These are phyloP conservation scores for Kodamaea fungicola DNA, from an alignment of 1,139 yeast species.

Conservation along the genomic window DNA sequence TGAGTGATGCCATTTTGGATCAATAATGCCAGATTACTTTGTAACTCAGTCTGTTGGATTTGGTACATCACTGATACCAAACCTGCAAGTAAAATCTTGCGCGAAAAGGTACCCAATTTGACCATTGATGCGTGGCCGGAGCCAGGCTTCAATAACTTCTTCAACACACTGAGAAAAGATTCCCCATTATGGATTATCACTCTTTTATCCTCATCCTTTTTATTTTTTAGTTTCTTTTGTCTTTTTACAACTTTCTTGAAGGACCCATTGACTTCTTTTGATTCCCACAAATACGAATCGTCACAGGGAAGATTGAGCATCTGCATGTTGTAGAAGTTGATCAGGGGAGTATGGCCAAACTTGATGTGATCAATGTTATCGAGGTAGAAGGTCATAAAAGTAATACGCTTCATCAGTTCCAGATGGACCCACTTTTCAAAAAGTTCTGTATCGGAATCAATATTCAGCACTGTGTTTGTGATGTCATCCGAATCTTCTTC, in stretches of 20 bases:
- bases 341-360: slow-evolving; percentile 69
- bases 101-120: slow-evolving; percentile 45
- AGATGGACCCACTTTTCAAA: slow-evolving; percentile 66
- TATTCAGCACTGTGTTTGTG: slow-evolving; percentile 9
- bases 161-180: slow-evolving; percentile 34
- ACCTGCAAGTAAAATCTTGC: slow-evolving; percentile 67
- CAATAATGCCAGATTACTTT: slow-evolving; percentile 45
- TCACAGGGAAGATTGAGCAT: slow-evolving; percentile 70
- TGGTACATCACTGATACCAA: slow-evolving; percentile 65
- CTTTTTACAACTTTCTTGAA: slow-evolving; percentile 38
- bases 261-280: slow-evolving; percentile 35
- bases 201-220: slow-evolving; percentile 1
- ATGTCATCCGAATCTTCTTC: slow-evolving; percentile 30
- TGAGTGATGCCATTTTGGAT: slow-evolving; percentile 21
- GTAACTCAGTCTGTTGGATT: slow-evolving; percentile 71
- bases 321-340: slow-evolving; percentile 72
- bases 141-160: slow-evolving; percentile 27
- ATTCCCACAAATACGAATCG: slow-evolving; percentile 70
- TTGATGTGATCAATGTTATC: slow-evolving; percentile 79
- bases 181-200: slow-evolving; percentile 22
- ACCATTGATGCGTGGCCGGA: slow-evolving; percentile 11
- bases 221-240: slow-evolving; percentile 30
- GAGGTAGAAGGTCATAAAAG: slow-evolving; percentile 74
- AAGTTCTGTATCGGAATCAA: slow-evolving; percentile 25
- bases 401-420: slow-evolving; percentile 74